Evolutionary conservation across 805 yeast genomes (phyloP).

Genomic region (Candida yuanshanica): DNA sequence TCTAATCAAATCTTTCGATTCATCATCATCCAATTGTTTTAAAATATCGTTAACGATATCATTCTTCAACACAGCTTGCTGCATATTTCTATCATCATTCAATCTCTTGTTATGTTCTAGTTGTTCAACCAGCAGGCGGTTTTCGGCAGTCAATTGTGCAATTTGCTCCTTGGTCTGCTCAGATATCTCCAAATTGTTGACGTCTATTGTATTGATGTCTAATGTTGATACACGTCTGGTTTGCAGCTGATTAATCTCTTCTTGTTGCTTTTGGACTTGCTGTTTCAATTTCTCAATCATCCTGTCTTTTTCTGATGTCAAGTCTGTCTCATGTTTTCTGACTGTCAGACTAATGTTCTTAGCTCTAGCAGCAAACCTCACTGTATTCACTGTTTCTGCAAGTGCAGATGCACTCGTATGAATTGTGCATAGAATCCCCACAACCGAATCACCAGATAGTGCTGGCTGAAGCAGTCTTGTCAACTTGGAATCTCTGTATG

Average conservation of each 20-base stretch:
- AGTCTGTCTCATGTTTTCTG: constrained; percentile 38
- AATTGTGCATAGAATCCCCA: constrained; percentile 82
- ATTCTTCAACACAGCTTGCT: constrained; percentile 47
- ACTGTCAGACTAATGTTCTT: constrained; percentile 76
- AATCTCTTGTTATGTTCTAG: constrained; percentile 65
- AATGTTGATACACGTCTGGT: background rate
- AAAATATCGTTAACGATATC: constrained; percentile 56
- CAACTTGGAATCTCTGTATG: constrained; percentile 89
- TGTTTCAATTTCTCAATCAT: constrained; percentile 50
- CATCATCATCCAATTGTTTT: constrained; percentile 24
- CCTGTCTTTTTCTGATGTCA: constrained; percentile 40
- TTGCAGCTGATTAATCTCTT: constrained; percentile 41
- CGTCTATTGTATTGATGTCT: constrained; percentile 6
- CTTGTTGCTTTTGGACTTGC: constrained; percentile 57
- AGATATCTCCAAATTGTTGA: constrained; percentile 1
- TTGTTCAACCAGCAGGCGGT: constrained; percentile 56
- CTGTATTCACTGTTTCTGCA: constrained; percentile 81
- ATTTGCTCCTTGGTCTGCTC: constrained; percentile 27
- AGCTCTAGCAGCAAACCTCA: constrained; percentile 90
- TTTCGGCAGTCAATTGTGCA: constrained; percentile 53
- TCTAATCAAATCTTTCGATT: constrained; percentile 38
- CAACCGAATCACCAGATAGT: constrained; percentile 77
- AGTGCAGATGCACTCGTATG: constrained; percentile 54
- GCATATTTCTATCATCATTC: constrained; percentile 53
- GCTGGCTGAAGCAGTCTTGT: constrained; percentile 91